Evolutionary conservation across 225 moss, liverwort and hornwort genomes (phyloP), one percentile per base, ranked within the genome.

Genomic region (Thuidium tamariscinum): DNA sequence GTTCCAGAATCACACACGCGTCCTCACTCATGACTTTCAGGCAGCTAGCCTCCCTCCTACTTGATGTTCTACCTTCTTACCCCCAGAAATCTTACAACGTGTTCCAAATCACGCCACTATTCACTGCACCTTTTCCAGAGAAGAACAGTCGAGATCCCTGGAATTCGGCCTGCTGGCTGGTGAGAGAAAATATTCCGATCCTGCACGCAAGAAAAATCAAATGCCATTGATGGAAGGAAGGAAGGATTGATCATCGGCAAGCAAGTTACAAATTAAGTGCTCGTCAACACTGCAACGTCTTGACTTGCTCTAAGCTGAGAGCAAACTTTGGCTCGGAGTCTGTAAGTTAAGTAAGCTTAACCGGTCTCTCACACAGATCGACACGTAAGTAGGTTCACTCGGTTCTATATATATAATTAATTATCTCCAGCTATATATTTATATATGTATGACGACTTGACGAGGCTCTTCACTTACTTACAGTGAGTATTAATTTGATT

Each of bases 1-100:
- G 36, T 56, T 84, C 39, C 77, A 90, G 82, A 34, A 64, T 88
- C 63, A 37, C 84, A 81, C 84, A 85, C 90, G 87, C 79, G 79
- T 55, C 42, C 54, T 56, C 78, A 78, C 85, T 85, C 85, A 85
- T 78, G 85, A 57, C 71, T 71, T 71, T 4, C 14, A 13, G 51
- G 54, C 16, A 39, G 57, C 39, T 41, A 39, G 13, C 59, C 59
- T 59, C 59, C 1, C 60, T 62, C 65, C 66, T 64, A 77, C 57
- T 83, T 80, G 80, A 81, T 74, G n/a, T 41, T 56, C 30, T 51
- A 51, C 73, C 67, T 75, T n/a, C 87, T 59, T 52, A 52, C 70
- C 30, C 78, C 69, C 79, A 25, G 34, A 80, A 88, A 88, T 85
- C 86, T 83, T 84, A 51, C 84, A 83, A 46, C 57, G 87, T 68